A percentile compares a stretch with the other conserved stretches of the same genome.
phyloP scores from a whole-genome alignment of 139 green algal genomes.

The Picochlorum costavermella region DNA sequence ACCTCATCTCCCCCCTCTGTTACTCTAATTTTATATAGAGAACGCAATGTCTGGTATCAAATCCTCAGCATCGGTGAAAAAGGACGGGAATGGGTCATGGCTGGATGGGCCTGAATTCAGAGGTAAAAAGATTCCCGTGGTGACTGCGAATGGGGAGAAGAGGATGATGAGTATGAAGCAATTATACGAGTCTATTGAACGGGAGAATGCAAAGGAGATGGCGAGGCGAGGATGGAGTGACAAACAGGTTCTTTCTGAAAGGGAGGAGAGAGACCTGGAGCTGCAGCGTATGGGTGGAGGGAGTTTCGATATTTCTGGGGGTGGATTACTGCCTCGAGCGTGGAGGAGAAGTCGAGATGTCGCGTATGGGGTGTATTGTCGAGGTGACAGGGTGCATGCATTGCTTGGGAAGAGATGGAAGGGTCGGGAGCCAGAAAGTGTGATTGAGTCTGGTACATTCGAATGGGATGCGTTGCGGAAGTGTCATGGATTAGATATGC shows the following conservation, averaged over 20 bases:
- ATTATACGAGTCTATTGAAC: background rate
- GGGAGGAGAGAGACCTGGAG: slow-evolving; percentile 20
- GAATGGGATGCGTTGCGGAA: slow-evolving; percentile 15
- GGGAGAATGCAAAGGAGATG: no score
- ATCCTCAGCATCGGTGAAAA: no score
- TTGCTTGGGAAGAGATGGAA: slow-evolving; percentile 13
- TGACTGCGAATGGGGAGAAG: background rate
- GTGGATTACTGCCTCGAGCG: no score
- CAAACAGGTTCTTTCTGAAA: slow-evolving; percentile 19
- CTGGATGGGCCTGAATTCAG: no score
- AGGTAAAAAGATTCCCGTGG: no score
- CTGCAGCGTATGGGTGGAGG: slow-evolving; percentile 26
- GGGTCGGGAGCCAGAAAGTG: background rate
- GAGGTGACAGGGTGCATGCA: background rate
- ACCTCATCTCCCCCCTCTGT: no score
- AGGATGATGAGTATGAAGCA: slow-evolving; percentile 1
- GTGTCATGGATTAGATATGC: slow-evolving; percentile 25
- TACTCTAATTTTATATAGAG: no score
- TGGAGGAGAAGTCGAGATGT: no score
- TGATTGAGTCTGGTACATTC: slow-evolving; percentile 4
- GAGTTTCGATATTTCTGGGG: background rate
- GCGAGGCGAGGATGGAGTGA: background rate
- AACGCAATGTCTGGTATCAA: no score
- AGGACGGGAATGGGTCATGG: no score
- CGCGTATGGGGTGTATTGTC: background rate